phyloP scores from a whole-genome alignment of 345 rosid species.

The Syzygium aromaticum region DNA sequence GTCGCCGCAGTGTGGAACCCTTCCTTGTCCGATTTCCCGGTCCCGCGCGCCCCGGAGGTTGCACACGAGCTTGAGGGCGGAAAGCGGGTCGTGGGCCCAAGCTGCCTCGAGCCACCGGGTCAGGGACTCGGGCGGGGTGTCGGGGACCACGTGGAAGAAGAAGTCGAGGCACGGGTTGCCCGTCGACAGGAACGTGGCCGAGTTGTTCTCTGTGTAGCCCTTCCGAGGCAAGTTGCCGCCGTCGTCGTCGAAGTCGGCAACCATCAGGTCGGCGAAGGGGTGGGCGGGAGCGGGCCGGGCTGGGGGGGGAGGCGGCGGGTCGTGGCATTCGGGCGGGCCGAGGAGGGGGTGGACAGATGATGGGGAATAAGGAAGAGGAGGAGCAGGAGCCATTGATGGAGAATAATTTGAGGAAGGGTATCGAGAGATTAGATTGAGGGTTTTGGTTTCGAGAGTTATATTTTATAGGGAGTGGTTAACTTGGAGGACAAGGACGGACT shows the following conservation, averaged over 20 bases:
- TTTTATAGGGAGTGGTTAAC: neutral
- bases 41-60: slow-evolving; percentile 73
- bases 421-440: neutral
- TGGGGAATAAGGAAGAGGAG: neutral
- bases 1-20: slow-evolving; percentile 55
- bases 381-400: neutral
- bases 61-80: slow-evolving; percentile 48
- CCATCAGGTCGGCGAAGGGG: slow-evolving; percentile 29
- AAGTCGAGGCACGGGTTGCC: slow-evolving; percentile 61
- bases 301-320: neutral
- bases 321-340: slow-evolving; percentile 39
- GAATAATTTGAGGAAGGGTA: neutral
- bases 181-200: slow-evolving; percentile 32
- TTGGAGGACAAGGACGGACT: neutral
- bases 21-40: slow-evolving; percentile 59
- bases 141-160: slow-evolving; percentile 58
- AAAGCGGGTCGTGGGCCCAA: slow-evolving; percentile 46
- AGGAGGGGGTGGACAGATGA: slow-evolving; percentile 16
- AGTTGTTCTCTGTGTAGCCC: slow-evolving; percentile 38
- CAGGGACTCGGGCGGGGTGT: slow-evolving; percentile 18
- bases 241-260: slow-evolving; percentile 17
- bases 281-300: slow-evolving; percentile 1
- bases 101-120: slow-evolving; percentile 15
- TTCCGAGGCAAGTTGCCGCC: slow-evolving; percentile 5
- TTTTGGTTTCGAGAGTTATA: neutral